Percentiles rank a stretch among this genome's conserved stretches.
Conservation (phyloP, 73 alveolate genomes). For the Paramecium bursaria region DNA sequence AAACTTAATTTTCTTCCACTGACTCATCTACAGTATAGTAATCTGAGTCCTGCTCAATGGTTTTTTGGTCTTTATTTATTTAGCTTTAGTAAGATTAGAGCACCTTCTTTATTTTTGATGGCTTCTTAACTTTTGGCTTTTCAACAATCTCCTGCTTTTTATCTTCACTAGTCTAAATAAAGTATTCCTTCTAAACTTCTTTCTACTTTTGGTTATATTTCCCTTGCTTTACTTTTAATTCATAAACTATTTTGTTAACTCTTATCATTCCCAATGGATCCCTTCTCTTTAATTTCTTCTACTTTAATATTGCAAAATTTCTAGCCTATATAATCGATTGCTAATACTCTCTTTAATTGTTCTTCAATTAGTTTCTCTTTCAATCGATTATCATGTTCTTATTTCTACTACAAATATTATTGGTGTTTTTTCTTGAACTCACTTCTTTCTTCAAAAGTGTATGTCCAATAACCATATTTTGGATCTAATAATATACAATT, state of each 20-base stretch:
- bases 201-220: slow-evolving; percentile 18
- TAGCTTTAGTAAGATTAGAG: no score
- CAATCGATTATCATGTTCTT: slow-evolving; percentile 7
- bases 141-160: slow-evolving; percentile 10
- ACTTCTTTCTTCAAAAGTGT: background rate
- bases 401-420: slow-evolving; percentile 1
- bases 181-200: slow-evolving; percentile 19
- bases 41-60: background rate
- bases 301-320: slow-evolving; percentile 9
- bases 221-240: slow-evolving; percentile 4
- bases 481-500: background rate
- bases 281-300: slow-evolving; percentile 19
- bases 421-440: background rate
- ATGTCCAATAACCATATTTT: slow-evolving; percentile 47
- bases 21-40: slow-evolving; percentile 41
- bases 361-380: slow-evolving; percentile 7
- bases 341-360: slow-evolving; percentile 2
- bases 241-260: slow-evolving; percentile 20
- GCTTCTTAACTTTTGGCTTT: slow-evolving; percentile 2
- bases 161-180: slow-evolving; percentile 1
- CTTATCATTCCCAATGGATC: slow-evolving; percentile 21
- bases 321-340: no score
- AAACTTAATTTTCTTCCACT: slow-evolving; percentile 28
- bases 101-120: slow-evolving; percentile 35
- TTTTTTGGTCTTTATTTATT: no score